A percentile compares a stretch with the other conserved stretches of the same genome.
These are phyloP conservation scores for Trichomonascus vanleenenianus DNA, from an alignment of 805 yeast species.

Conservation along the genomic window DNA sequence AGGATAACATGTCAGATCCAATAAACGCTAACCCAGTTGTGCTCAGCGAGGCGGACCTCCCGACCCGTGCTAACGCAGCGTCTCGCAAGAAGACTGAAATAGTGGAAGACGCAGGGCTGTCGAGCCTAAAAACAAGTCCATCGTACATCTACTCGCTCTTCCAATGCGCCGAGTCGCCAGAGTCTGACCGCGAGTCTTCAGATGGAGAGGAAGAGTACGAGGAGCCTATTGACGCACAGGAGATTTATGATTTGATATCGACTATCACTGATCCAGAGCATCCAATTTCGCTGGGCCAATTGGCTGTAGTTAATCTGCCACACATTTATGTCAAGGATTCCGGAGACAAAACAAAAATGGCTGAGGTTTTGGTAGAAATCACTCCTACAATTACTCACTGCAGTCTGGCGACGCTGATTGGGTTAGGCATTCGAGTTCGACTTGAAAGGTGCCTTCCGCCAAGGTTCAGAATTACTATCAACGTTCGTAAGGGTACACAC, in stretches of 20 bases:
- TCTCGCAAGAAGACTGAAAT: slow-evolving; percentile 9
- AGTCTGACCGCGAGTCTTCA: slow-evolving; percentile 15
- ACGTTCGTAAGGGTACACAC: slow-evolving; percentile 86
- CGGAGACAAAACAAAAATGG: slow-evolving; percentile 45
- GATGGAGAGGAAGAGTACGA: slow-evolving; percentile 24
- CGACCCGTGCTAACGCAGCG: slow-evolving; percentile 46
- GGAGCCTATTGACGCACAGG: slow-evolving; percentile 80
- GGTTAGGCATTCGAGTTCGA: slow-evolving; percentile 88
- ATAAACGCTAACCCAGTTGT: slow-evolving; percentile 90
- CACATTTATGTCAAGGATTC: slow-evolving; percentile 69
- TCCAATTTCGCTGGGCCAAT: slow-evolving; percentile 87
- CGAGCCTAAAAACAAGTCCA: slow-evolving; percentile 11
- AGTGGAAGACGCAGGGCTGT: slow-evolving; percentile 7
- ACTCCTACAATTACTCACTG: slow-evolving; percentile 99
- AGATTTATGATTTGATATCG: slow-evolving; percentile 78
- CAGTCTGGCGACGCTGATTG: slow-evolving; percentile 90
- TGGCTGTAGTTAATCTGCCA: slow-evolving; percentile 80
- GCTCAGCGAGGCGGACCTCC: slow-evolving; percentile 65
- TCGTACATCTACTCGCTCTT: slow-evolving; percentile 18
- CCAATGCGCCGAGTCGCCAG: slow-evolving; percentile 3
- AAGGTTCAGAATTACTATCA: slow-evolving; percentile 68
- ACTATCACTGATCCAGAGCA: slow-evolving; percentile 95
- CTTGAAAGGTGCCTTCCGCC: slow-evolving; percentile 83
- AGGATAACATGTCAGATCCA: slow-evolving; percentile 58
- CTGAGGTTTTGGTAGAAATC: slow-evolving; percentile 71